These are phyloP conservation scores for Coccinonectria pachysandricola DNA, from an alignment of 2,329 filamentous ascomycete genomes.

Conservation along the genomic window DNA sequence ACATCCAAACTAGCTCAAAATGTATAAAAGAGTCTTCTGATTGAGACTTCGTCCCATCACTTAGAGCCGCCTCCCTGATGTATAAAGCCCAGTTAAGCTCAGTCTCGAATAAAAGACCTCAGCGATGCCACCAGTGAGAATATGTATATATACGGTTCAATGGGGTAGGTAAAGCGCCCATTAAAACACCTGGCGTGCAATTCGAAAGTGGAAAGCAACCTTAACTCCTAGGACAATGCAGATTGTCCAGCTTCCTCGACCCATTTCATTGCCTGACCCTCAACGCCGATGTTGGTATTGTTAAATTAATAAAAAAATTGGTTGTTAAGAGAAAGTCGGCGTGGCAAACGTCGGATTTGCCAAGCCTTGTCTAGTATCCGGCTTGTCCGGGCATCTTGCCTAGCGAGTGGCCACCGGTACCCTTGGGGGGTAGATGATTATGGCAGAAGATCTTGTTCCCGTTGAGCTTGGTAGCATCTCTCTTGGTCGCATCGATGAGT, in stretches of 20 bases:
- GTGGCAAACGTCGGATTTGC: too few relatives aligned
- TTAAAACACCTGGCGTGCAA: too few relatives aligned
- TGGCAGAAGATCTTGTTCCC: slow-evolving; percentile 45
- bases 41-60: too few relatives aligned
- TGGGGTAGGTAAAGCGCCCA: too few relatives aligned
- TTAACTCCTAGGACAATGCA: slow-evolving; percentile 18
- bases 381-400: slow-evolving; percentile 46
- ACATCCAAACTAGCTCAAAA: too few relatives aligned
- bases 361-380: slow-evolving; percentile 41
- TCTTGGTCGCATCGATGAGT: slow-evolving; percentile 52
- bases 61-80: too few relatives aligned
- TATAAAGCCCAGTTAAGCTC: too few relatives aligned
- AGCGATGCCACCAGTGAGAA: too few relatives aligned
- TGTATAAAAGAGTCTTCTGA: too few relatives aligned
- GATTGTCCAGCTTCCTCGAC: slow-evolving; percentile 7
- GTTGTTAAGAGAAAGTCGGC: too few relatives aligned
- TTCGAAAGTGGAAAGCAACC: slow-evolving; percentile 7
- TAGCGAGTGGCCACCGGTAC: slow-evolving; percentile 35
- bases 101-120: too few relatives aligned
- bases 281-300: slow-evolving; percentile 15
- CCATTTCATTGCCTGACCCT: slow-evolving; percentile 9
- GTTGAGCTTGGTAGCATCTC: slow-evolving; percentile 30
- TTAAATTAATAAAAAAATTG: slow-evolving; percentile 4
- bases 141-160: too few relatives aligned
- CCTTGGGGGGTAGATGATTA: slow-evolving; percentile 43